These are phyloP conservation scores for Lactarius hengduanensis DNA, from an alignment of 768 basidiomycete genomes.

Conservation along the genomic window DNA sequence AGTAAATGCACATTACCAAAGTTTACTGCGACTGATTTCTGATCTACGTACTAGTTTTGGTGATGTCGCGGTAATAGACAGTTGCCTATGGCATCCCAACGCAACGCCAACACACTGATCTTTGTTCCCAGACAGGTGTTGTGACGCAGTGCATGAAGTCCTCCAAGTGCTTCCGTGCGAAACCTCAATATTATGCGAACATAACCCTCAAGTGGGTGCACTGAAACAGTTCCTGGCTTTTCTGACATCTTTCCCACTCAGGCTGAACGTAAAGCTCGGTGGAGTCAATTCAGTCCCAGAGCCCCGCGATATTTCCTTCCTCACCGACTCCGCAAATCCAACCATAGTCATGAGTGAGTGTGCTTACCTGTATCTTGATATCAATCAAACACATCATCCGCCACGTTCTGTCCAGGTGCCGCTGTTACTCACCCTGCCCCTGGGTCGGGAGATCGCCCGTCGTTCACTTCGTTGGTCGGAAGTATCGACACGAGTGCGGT, in stretches of 20 bases:
- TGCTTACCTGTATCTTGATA: slow-evolving; percentile 3
- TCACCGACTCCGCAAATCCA: slow-evolving; percentile 69
- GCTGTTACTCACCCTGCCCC: slow-evolving; percentile 85
- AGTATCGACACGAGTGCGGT: slow-evolving; percentile 75
- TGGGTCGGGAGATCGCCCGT: slow-evolving; percentile 76
- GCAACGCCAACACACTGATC: slow-evolving; percentile 1
- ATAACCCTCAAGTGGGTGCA: slow-evolving; percentile 68
- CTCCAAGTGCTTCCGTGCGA: slow-evolving; percentile 62
- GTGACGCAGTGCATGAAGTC: slow-evolving; percentile 78
- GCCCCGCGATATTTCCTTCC: slow-evolving; percentile 56
- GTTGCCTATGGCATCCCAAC: not conserved
- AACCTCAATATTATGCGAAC: slow-evolving; percentile 78
- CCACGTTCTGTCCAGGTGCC: slow-evolving; percentile 48
- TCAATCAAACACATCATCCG: not conserved
- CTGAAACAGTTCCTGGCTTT: not conserved
- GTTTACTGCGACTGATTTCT: not conserved
- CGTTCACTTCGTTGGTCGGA: slow-evolving; percentile 76
- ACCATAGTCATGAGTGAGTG: slow-evolving; percentile 73
- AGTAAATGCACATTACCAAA: slow-evolving; percentile 47
- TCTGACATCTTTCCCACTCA: slow-evolving; percentile 33
- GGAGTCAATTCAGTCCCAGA: slow-evolving; percentile 81
- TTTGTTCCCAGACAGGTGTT: slow-evolving; percentile 54
- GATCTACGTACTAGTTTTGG: slow-evolving; percentile 53
- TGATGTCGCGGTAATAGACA: slow-evolving; percentile 52
- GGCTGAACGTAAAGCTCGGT: slow-evolving; percentile 81